Percentiles rank a stretch among this genome's conserved stretches.
These are phyloP conservation scores for Byssochlamys sp. DNA, from an alignment of 2,329 filamentous ascomycete genomes.

Conservation along the genomic window DNA sequence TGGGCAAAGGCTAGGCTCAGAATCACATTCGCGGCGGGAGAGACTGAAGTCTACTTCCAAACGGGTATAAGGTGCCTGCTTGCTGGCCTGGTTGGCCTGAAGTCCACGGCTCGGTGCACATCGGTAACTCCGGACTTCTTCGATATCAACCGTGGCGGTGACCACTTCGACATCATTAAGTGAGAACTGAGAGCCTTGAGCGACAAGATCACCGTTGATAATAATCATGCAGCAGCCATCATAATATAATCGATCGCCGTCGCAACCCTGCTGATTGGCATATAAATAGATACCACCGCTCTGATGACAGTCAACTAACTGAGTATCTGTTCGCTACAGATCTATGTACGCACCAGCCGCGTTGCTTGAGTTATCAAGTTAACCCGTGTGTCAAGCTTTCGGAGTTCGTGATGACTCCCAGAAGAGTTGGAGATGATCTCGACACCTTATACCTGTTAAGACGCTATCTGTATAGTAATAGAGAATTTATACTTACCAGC, in stretches of 20 bases:
- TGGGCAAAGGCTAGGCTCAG: conserved; percentile 38
- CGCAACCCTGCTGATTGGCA: conserved; percentile 52
- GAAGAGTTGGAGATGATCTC: conserved; percentile 64
- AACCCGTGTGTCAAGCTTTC: conserved; percentile 56
- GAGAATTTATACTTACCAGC: conserved; percentile 11
- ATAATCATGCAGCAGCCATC: conserved; percentile 57
- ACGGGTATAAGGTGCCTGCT: conserved; percentile 23
- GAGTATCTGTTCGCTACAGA: neutral
- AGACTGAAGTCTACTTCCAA: conserved; percentile 29
- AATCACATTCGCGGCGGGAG: conserved; percentile 26
- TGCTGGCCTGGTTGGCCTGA: conserved; percentile 44
- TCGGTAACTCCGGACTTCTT: conserved; percentile 55
- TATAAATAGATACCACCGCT: conserved; percentile 47
- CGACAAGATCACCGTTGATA: conserved; percentile 53
- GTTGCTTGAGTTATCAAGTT: conserved; percentile 59
- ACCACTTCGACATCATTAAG: conserved; percentile 58
- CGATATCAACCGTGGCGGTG: conserved; percentile 58
- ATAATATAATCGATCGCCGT: conserved; percentile 54
- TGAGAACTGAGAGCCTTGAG: conserved; percentile 58
- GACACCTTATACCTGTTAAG: conserved; percentile 39
- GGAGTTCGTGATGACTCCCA: conserved; percentile 58
- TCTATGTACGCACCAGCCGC: conserved; percentile 13
- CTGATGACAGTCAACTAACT: conserved; percentile 14
- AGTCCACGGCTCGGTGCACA: conserved; percentile 47
- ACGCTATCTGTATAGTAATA: neutral